Conservation (phyloP, 306 rosid species). For the Canavalia gladiata region DNA sequence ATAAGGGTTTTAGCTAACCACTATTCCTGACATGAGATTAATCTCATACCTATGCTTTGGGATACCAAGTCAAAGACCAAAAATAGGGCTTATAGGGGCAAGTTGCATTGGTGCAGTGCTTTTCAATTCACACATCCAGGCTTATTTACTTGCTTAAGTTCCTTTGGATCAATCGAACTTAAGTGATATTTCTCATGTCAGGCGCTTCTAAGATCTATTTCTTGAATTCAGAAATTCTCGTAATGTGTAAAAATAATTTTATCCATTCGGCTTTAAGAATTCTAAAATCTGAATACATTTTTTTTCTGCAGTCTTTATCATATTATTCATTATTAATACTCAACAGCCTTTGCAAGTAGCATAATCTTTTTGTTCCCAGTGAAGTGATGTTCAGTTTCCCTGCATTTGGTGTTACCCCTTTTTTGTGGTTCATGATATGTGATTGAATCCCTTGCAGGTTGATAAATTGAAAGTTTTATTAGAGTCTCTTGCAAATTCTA, state of each 20-base stretch:
- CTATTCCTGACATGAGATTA: not conserved
- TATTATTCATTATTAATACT: conserved; percentile 14
- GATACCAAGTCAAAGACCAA: not conserved
- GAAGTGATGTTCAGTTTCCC: conserved; percentile 39
- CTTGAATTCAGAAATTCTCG: conserved; percentile 21
- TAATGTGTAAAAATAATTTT: not conserved
- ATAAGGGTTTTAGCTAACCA: not conserved
- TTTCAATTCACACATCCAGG: not conserved
- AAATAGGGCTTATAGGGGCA: conserved; percentile 19
- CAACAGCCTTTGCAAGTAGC: conserved; percentile 37
- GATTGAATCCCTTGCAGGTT: conserved; percentile 63
- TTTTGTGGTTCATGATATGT: conserved; percentile 37
- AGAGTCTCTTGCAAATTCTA: conserved; percentile 90
- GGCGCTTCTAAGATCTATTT: conserved; percentile 15
- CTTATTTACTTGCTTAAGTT: conserved; percentile 14
- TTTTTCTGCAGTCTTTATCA: conserved; percentile 27
- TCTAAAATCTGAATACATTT: conserved; percentile 9
- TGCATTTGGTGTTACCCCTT: not conserved
- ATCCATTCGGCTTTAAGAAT: conserved; percentile 9
- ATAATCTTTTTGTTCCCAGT: not conserved
- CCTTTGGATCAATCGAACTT: not conserved
- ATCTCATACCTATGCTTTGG: not conserved
- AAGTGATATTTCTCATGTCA: not conserved
- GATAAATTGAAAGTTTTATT: conserved; percentile 83
- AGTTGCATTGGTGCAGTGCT: conserved; percentile 7